Evolutionary conservation across 31 red algal species (phyloP).

Genomic region (Odonthalia washingtoniensis): DNA sequence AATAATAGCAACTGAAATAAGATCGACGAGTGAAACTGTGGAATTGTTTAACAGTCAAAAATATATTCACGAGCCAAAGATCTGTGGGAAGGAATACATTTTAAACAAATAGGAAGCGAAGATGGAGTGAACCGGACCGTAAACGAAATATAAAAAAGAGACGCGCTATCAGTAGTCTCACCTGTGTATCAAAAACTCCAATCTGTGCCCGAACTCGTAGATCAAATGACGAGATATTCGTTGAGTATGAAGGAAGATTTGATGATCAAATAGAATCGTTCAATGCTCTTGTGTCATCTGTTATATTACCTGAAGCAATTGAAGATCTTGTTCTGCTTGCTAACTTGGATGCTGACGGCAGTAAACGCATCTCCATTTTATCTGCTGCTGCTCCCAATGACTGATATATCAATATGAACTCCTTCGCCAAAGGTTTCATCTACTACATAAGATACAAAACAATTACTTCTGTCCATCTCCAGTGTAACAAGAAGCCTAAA

Average conservation of each 20-base stretch:
- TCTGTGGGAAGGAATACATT: not conserved
- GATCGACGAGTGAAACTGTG: not conserved
- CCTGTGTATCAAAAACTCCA: not conserved
- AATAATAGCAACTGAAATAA: not conserved
- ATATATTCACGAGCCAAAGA: not conserved
- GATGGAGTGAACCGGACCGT: not conserved
- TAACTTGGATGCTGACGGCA: not conserved
- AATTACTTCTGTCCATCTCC: not conserved
- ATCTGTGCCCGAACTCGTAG: not conserved
- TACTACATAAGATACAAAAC: not conserved
- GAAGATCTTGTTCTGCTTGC: not conserved
- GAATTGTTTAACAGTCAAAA: not conserved
- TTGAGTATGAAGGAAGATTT: not conserved
- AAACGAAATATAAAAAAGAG: not conserved
- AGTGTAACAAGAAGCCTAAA: not conserved
- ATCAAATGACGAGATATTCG: not conserved
- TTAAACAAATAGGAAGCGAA: not conserved
- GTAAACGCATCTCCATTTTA: not conserved
- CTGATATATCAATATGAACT: not conserved
- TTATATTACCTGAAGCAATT: not conserved
- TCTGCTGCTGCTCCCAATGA: not conserved
- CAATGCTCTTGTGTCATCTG: not conserved
- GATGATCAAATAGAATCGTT: not conserved
- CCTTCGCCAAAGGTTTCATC: not conserved
- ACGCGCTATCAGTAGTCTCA: not conserved